phyloP scores from a whole-genome alignment of 805 yeast genomes.

The Yamadazyma ubonensis region DNA sequence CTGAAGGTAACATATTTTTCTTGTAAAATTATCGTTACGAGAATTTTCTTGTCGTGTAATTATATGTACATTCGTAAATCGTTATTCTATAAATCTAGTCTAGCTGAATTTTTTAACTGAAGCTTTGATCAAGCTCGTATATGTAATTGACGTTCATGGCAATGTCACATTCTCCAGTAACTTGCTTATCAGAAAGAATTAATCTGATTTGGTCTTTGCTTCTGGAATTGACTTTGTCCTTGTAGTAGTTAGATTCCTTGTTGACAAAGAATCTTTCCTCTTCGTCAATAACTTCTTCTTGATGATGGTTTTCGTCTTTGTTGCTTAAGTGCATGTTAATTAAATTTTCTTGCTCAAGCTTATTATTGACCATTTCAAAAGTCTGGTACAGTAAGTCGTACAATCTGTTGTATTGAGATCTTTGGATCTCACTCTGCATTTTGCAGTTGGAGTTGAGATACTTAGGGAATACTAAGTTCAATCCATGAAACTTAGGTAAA shows the following conservation, averaged over 20 bases:
- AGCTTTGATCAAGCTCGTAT: conserved; percentile 11
- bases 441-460: conserved; percentile 12
- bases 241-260: conserved; percentile 12
- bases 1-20: no score
- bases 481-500: conserved; percentile 11
- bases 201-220: conserved; percentile 1
- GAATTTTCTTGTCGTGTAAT: neutral
- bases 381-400: conserved; percentile 2
- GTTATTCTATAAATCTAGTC: conserved; percentile 9
- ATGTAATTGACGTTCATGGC: conserved; percentile 10
- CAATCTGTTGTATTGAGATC: neutral
- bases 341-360: neutral
- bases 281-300: conserved; percentile 2
- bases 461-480: conserved; percentile 13
- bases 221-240: conserved; percentile 6
- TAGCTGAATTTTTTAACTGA: no score
- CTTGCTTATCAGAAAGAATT: conserved; percentile 1
- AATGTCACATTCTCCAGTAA: conserved; percentile 11
- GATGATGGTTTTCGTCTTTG: neutral
- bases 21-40: no score
- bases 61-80: conserved; percentile 3
- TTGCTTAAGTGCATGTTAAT: neutral
- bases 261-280: conserved; percentile 13
- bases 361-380: conserved; percentile 8
- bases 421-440: neutral